Base-by-base conservation (phyloP, 1,139 yeast genomes). In the Pichia sp. region DNA sequence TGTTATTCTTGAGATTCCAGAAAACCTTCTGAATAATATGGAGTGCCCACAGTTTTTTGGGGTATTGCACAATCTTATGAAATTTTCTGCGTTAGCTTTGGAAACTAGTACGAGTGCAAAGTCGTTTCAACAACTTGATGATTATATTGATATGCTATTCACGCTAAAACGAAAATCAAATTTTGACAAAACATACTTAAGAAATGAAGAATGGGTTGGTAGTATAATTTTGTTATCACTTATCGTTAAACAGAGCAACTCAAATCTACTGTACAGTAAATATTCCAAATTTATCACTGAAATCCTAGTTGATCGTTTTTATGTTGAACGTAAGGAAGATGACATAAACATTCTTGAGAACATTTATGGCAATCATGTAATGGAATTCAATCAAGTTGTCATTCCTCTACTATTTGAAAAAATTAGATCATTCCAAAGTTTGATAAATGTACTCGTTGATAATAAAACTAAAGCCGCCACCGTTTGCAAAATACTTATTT, bases 361-460 rank as follows among this genome's bases (percentile, higher is more conserved):
- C 4, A 16, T 54, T 2, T 48, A 50, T n/a, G 9, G 8, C 4
- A 45, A 54, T 2, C 41, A 47, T 18, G 40, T 49, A 9, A 9
- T 48, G 16, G 55, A 56, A 34, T 54, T 55, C 36, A 46, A 55
- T 13, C 12, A 31, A 2, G 13, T 63, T 49, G 40, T 64, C 12
- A 62, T 60, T 19, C 72, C 66, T 30, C 57, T 58, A 3, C 58
- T 68, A 0, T 28, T 66, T 21, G 40, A 51, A 0, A 69, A 67
- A 48, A 36, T 68, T 19, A 55, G 55, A 18, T 59, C 57, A 3
- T 66, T 65, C 49, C 57, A 65, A n/a, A 51, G 52, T 13, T 39
- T 49, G 10, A 30, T 58, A 3, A 40, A 48, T 1, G 37, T 49
- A 7, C 9, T 56, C 2, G 28, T 58, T 25, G 30, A 44, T 13